phyloP scores from a whole-genome alignment of 495 filamentous ascomycete genomes.

The Baudoinia panamericana region DNA sequence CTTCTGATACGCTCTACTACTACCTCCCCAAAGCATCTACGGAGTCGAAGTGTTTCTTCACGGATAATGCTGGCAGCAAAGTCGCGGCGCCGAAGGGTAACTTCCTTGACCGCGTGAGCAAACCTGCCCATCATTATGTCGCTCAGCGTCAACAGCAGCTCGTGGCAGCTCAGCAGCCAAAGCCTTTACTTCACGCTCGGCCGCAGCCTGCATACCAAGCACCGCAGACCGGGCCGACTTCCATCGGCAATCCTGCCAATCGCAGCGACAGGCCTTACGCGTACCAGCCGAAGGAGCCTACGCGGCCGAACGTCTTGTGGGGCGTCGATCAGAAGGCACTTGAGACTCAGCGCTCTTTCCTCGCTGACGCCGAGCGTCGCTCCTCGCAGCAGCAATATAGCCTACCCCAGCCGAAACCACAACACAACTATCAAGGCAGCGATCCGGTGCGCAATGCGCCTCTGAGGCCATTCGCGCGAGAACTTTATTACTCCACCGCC shows the following conservation, averaged over 20 bases:
- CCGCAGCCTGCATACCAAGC: slow-evolving; percentile 4
- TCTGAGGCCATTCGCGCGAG: slow-evolving; percentile 13
- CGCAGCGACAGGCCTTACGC: slow-evolving; percentile 23
- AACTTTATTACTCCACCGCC: slow-evolving; percentile 19
- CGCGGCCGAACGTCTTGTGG: slow-evolving; percentile 10
- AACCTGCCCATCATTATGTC: slow-evolving; percentile 23
- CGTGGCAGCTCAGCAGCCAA: not conserved
- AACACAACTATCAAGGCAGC: slow-evolving; percentile 4
- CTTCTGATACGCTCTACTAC: slow-evolving; percentile 69
- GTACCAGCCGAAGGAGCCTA: slow-evolving; percentile 28
- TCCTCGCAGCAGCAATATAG: slow-evolving; percentile 8
- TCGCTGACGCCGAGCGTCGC: slow-evolving; percentile 8
- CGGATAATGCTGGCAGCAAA: slow-evolving; percentile 55
- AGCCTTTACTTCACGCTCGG: slow-evolving; percentile 4
- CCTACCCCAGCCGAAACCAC: slow-evolving; percentile 4
- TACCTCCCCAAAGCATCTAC: slow-evolving; percentile 81
- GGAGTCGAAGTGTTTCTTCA: slow-evolving; percentile 85
- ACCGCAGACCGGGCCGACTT: not conserved
- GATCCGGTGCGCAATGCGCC: slow-evolving; percentile 4
- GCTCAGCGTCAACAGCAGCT: slow-evolving; percentile 2
- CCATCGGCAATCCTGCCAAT: not conserved
- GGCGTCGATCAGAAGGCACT: slow-evolving; percentile 14
- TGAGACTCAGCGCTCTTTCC: slow-evolving; percentile 15
- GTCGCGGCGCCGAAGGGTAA: slow-evolving; percentile 44
- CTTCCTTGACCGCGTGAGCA: slow-evolving; percentile 47